A percentile compares a stretch with the other conserved stretches of the same genome.
Conservation (phyloP, 148 eudicot species). For the Beta vulgaris region DNA sequence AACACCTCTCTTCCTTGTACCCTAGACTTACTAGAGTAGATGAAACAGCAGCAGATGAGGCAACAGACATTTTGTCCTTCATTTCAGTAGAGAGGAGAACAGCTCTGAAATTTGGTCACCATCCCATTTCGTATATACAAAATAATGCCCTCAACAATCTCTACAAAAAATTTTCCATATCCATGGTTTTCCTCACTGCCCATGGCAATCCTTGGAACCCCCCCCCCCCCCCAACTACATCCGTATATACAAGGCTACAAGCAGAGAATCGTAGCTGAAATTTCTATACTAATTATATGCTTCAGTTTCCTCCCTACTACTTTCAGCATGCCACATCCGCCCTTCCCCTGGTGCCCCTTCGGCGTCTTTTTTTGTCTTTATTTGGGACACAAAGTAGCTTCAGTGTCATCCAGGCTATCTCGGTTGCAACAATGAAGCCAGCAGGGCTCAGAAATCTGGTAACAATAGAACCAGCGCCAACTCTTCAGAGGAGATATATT, state of each 20-base stretch:
- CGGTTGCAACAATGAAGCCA: neutral
- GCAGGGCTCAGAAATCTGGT: neutral
- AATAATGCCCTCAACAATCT: conserved; percentile 19
- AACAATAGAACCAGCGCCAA: conserved; percentile 1
- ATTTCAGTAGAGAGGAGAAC: neutral
- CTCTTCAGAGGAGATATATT: too few relatives aligned
- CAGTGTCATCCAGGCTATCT: neutral
- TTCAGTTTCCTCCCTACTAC: neutral
- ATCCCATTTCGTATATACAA: conserved; percentile 22
- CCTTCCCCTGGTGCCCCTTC: neutral
- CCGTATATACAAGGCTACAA: conserved; percentile 18
- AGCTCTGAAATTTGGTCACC: conserved; percentile 1
- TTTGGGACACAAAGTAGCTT: neutral
- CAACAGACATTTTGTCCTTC: too few relatives aligned
- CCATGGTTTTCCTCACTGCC: conserved; percentile 15
- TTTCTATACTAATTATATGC: conserved; percentile 1
- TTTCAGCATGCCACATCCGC: too few relatives aligned
- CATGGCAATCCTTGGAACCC: conserved; percentile 17
- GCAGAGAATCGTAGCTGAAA: neutral
- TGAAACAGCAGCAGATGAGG: too few relatives aligned
- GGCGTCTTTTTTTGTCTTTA: neutral
- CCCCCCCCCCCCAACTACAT: too few relatives aligned
- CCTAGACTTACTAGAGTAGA: too few relatives aligned
- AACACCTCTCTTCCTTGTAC: too few relatives aligned
- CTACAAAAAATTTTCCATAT: conserved; percentile 31